These are phyloP conservation scores for Aulographum hederae DNA, from an alignment of 2,329 filamentous ascomycete species.

Conservation along the genomic window DNA sequence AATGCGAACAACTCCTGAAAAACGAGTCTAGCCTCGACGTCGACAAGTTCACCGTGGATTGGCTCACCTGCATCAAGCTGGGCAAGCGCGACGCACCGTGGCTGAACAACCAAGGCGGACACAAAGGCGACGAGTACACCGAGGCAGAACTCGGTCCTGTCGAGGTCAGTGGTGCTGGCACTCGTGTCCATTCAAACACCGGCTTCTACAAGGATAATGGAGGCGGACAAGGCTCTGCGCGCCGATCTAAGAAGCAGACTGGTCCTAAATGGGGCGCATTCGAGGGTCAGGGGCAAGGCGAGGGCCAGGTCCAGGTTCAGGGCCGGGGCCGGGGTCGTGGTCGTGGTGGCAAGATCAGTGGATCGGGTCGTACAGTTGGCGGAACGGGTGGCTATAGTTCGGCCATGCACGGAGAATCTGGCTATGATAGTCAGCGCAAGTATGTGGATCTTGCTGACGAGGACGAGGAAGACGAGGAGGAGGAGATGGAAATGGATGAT, in stretches of 20 bases:
- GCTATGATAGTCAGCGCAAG: background rate
- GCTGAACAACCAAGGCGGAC: constrained; percentile 8
- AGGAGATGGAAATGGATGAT: background rate
- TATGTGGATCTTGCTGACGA: background rate
- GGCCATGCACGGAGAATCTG: background rate
- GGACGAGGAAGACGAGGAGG: background rate
- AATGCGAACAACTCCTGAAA: constrained; percentile 17
- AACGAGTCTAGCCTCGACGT: constrained; percentile 21
- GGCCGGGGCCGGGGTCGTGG: too few relatives aligned
- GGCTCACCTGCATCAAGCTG: constrained; percentile 27
- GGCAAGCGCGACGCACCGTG: constrained; percentile 23
- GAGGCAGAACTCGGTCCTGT: constrained; percentile 10
- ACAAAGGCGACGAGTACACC: constrained; percentile 2
- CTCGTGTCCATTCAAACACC: too few relatives aligned
- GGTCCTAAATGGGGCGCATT: too few relatives aligned
- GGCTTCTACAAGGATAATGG: too few relatives aligned
- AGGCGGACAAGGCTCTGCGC: too few relatives aligned
- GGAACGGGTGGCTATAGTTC: too few relatives aligned
- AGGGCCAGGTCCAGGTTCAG: too few relatives aligned
- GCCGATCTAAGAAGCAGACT: too few relatives aligned
- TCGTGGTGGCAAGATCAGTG: too few relatives aligned
- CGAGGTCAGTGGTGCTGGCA: constrained; percentile 14
- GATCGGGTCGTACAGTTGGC: too few relatives aligned
- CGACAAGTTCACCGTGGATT: constrained; percentile 16
- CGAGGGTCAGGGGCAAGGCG: too few relatives aligned